Conservation (phyloP, 441 rosid species). For the Hura crepitans region DNA sequence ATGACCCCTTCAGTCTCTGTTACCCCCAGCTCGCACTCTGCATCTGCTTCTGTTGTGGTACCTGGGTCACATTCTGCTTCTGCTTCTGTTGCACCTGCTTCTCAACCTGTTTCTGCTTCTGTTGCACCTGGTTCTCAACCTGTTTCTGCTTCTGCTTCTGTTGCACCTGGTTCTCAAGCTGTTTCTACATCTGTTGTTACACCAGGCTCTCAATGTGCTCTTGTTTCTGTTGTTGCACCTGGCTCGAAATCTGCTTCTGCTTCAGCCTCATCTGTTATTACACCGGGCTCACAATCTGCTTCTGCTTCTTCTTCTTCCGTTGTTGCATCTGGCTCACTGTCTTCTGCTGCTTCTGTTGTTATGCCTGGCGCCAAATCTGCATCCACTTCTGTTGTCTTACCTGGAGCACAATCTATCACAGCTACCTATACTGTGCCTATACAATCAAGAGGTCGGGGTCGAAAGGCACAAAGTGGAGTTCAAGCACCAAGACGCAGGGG, state of each 20-base stretch:
- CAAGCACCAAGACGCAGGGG: constrained; percentile 65
- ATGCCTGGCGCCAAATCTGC: constrained; percentile 1
- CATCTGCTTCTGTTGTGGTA: constrained; percentile 18
- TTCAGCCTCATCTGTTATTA: too few relatives aligned
- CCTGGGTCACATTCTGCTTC: constrained; percentile 6
- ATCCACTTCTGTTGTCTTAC: constrained; percentile 17
- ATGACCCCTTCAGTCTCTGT: constrained; percentile 32
- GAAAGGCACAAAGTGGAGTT: constrained; percentile 50
- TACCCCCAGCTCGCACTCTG: constrained; percentile 35
- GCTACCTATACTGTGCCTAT: constrained; percentile 26
- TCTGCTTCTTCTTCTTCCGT: too few relatives aligned
- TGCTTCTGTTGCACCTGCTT: not conserved
- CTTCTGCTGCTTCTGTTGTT: constrained; percentile 1
- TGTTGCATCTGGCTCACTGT: not conserved
- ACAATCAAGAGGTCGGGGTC: constrained; percentile 58
- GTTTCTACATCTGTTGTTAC: too few relatives aligned
- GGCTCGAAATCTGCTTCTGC: too few relatives aligned
- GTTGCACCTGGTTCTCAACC: too few relatives aligned
- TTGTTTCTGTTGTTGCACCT: too few relatives aligned
- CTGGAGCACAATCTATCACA: not conserved
- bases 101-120: constrained; percentile 18
- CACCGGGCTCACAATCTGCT: too few relatives aligned
- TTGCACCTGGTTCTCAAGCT: too few relatives aligned
- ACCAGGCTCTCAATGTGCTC: too few relatives aligned
- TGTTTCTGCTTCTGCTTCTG: too few relatives aligned